phyloP scores from a whole-genome alignment of 1,139 yeast genomes.

The Scheffersomyces insectosa region DNA sequence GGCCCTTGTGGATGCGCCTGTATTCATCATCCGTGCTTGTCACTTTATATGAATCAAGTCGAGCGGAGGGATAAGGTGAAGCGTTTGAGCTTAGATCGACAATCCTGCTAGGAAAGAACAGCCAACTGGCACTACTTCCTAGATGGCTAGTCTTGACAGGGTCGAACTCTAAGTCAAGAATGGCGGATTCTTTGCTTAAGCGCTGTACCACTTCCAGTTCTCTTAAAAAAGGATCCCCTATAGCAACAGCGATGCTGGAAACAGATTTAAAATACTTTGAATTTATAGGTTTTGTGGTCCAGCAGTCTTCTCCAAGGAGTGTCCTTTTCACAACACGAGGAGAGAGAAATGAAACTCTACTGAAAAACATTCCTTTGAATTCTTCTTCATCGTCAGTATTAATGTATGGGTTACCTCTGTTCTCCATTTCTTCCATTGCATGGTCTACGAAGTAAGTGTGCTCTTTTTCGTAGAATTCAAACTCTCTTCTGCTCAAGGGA shows the following conservation, averaged over 20 bases:
- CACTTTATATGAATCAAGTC: constrained; percentile 18
- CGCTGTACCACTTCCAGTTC: constrained; percentile 25
- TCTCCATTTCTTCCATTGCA: constrained; percentile 27
- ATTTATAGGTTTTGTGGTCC: constrained; percentile 52
- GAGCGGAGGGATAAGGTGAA: constrained; percentile 1
- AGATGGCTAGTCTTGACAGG: constrained; percentile 41
- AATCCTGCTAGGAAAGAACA: constrained; percentile 36
- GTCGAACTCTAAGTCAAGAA: constrained; percentile 36
- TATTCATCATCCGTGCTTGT: constrained; percentile 40
- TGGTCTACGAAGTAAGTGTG: constrained; percentile 29
- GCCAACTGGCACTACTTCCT: constrained; percentile 48
- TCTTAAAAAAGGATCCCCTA: constrained; percentile 44
- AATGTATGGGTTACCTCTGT: constrained; percentile 7
- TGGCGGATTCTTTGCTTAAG: constrained; percentile 36
- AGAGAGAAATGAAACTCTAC: constrained; percentile 21
- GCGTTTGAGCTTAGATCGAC: constrained; percentile 10
- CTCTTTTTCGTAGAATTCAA: constrained; percentile 13
- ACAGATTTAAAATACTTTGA: constrained; percentile 50
- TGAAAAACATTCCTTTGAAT: constrained; percentile 16
- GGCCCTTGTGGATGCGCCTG: constrained; percentile 31
- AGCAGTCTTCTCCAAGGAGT: constrained; percentile 50
- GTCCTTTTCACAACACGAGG: constrained; percentile 31
- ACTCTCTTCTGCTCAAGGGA: constrained; percentile 25
- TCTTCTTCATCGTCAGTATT: constrained; percentile 5
- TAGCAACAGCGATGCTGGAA: constrained; percentile 44